phyloP scores from a whole-genome alignment of 2,329 filamentous ascomycete species.

The Lizonia empirigonia region DNA sequence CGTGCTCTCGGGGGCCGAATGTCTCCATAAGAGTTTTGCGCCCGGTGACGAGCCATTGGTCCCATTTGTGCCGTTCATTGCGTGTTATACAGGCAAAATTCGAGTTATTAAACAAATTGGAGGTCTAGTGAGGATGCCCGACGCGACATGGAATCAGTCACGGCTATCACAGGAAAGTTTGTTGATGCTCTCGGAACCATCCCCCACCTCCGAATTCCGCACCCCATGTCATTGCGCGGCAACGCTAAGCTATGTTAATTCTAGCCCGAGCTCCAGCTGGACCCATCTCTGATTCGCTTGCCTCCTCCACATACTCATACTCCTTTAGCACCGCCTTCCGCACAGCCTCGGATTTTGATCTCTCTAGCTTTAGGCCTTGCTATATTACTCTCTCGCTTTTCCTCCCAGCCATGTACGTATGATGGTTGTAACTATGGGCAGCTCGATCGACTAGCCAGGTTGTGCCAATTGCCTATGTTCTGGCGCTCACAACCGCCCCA shows the following conservation, averaged over 20 bases:
- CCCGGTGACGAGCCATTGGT: constrained; percentile 31
- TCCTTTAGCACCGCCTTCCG: background rate
- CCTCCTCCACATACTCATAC: too few relatives aligned
- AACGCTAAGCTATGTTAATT: background rate
- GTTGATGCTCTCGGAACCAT: constrained; percentile 2
- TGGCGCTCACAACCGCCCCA: too few relatives aligned
- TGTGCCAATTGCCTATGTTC: too few relatives aligned
- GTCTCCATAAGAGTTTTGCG: constrained; percentile 66
- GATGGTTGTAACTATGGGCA: too few relatives aligned
- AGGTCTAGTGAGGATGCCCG: background rate
- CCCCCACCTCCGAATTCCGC: background rate
- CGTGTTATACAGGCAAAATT: background rate
- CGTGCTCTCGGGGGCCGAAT: constrained; percentile 69
- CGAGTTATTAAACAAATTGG: background rate
- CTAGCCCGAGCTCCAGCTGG: background rate
- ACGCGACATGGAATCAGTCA: background rate
- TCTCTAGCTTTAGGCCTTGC: background rate
- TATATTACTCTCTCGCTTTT: too few relatives aligned
- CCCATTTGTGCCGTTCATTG: constrained; percentile 21
- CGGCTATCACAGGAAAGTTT: constrained; percentile 17
- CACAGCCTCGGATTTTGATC: too few relatives aligned
- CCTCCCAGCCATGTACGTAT: too few relatives aligned
- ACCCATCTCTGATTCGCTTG: background rate
- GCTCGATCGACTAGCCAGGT: too few relatives aligned
- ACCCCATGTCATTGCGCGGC: background rate